Conservation (phyloP, 192 early-diverging fungal species). For the Backusella australiensis region DNA sequence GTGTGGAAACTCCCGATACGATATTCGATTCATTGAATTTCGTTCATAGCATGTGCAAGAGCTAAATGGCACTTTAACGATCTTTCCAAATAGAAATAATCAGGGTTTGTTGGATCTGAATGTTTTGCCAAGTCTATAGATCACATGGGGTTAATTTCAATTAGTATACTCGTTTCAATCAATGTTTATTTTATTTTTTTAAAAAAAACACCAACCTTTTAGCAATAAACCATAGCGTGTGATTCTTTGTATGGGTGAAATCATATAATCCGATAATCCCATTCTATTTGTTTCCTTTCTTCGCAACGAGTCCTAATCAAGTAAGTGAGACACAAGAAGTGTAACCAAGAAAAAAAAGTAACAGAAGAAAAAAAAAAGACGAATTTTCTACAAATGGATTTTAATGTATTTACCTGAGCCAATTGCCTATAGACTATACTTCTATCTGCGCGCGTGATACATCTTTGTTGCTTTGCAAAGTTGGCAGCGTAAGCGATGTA, state of each 20-base stretch:
- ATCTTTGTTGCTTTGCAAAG: slow-evolving; percentile 26
- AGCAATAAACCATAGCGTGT: slow-evolving; percentile 75
- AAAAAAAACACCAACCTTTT: slow-evolving; percentile 36
- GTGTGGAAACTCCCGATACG: neutral
- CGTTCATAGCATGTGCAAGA: slow-evolving; percentile 38
- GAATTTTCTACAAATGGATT: neutral
- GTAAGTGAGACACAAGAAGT: slow-evolving; percentile 9
- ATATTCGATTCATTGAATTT: slow-evolving; percentile 17
- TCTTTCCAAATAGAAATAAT: slow-evolving; percentile 22
- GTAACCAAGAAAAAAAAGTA: slow-evolving; percentile 10
- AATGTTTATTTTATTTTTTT: neutral
- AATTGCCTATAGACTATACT: slow-evolving; percentile 35
- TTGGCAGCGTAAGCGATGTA: slow-evolving; percentile 39
- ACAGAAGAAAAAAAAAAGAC: neutral
- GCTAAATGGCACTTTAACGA: slow-evolving; percentile 32
- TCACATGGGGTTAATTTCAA: neutral
- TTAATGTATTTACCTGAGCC: slow-evolving; percentile 26
- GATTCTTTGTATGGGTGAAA: slow-evolving; percentile 78
- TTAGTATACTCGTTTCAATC: neutral
- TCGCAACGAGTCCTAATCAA: slow-evolving; percentile 37
- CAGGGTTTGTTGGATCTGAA: slow-evolving; percentile 18
- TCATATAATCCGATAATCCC: slow-evolving; percentile 68
- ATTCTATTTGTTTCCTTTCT: slow-evolving; percentile 58
- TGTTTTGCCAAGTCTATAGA: slow-evolving; percentile 39
- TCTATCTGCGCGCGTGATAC: slow-evolving; percentile 23